Evolutionary conservation across 202 grass and related monocot species (phyloP).

Genomic region (Saccharum hybrid): DNA sequence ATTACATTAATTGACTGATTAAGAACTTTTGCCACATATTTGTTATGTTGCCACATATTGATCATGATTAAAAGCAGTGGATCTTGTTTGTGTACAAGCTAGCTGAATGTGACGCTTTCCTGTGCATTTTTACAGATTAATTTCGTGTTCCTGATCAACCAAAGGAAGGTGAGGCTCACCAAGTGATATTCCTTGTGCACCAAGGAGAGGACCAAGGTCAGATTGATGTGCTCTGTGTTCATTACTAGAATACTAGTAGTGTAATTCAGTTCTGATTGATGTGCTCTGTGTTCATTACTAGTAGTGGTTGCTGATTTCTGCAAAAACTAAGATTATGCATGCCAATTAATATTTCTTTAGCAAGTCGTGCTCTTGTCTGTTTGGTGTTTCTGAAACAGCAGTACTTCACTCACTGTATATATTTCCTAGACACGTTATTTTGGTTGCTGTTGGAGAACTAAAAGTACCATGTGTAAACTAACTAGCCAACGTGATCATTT

Average conservation of each 20-base stretch:
- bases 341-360: constrained; percentile 13
- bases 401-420: background rate
- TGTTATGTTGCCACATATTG: background rate
- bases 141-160: constrained; percentile 87
- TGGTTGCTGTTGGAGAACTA: background rate
- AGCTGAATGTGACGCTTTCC: background rate
- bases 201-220: constrained; percentile 90
- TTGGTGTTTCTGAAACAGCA: background rate
- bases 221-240: constrained; percentile 14
- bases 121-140: constrained; percentile 57
- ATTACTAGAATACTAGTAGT: background rate
- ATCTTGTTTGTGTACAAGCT: constrained; percentile 11
- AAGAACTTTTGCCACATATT: background rate
- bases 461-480: background rate
- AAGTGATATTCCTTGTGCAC: constrained; percentile 93
- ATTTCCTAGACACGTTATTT: background rate
- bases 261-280: constrained; percentile 9
- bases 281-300: constrained; percentile 9
- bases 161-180: constrained; percentile 91
- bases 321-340: constrained; percentile 11
- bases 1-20: background rate
- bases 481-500: background rate
- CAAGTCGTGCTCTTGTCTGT: background rate
- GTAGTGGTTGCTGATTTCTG: background rate
- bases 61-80: background rate